Evolutionary conservation across 2,329 filamentous ascomycete genomes (phyloP), one percentile per base, ranked within the genome.

Genomic region (Ceratocystis colombiana): DNA sequence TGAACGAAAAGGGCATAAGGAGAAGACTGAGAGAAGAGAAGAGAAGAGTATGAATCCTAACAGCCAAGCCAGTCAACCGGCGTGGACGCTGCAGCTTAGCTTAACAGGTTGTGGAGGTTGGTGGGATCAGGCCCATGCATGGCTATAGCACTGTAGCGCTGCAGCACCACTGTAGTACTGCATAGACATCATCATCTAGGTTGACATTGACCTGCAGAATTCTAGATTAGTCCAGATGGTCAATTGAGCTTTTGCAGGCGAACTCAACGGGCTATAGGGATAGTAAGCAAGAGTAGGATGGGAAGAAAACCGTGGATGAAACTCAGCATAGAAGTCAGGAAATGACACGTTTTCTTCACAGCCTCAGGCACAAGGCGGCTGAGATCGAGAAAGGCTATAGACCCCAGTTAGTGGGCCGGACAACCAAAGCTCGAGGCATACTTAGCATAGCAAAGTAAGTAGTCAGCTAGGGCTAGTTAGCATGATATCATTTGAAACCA

Each of bases 181-280:
- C 30, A 37, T 37, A 59, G 55, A 8, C 55, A 59, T 25, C 30
- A 20, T 37, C 15, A 28, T 59, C 55, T 37, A 33, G 55, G 55
- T 59, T 59, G 25, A 59, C 28, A 59, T 59, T 59, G 55, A n/a
- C 55, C 55, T 59, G 55, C 12, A 37, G n/a, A 30, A 59, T 28
- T 30, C 55, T 37, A 37, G 30, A 59, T 28, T 15, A 28, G 48
- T 28, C 48, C 10, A 10, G 8, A 15, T 22, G 15, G 48, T 12
- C 48, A 15, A 28, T 15, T 2, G 22, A 15, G 22, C 2, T 10
- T 53, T 12, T 20, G n/a, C 48, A n/a, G 3, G n/a, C 48, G n/a
- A 22, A 8, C 48, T 3, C 10, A 2, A 53, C 3, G 10, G 10
- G n/a, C n/a, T 2, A n/a, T 7, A n/a, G n/a, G n/a, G 10, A 5